A percentile compares a stretch with the other conserved stretches of the same genome.
Conservation (phyloP, 1,139 yeast species). For the Sugiyamaella castrensis region DNA sequence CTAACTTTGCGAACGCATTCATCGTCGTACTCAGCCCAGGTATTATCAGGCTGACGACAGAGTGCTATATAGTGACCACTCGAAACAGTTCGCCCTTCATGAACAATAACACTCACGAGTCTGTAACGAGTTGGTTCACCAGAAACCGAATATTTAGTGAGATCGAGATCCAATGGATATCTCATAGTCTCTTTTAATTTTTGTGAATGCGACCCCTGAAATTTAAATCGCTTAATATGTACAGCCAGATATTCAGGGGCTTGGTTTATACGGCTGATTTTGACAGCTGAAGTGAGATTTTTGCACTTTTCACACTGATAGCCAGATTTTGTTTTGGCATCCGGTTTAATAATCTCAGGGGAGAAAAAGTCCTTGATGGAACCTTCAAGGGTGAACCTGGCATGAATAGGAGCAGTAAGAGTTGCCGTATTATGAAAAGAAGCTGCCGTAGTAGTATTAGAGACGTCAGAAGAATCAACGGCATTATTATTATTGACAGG, state of each 20-base stretch:
- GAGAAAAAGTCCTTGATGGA: conserved; percentile 79
- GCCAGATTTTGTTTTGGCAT: conserved; percentile 49
- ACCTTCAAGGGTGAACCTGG: conserved; percentile 53
- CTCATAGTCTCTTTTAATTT: conserved; percentile 84
- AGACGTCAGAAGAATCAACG: not conserved
- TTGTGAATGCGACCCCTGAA: conserved; percentile 60
- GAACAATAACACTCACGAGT: conserved; percentile 82
- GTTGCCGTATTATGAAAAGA: not conserved
- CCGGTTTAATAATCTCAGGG: conserved; percentile 69
- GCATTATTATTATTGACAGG: not conserved
- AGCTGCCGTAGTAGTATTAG: not conserved
- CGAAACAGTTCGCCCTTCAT: conserved; percentile 88
- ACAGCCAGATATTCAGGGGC: conserved; percentile 87
- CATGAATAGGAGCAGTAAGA: conserved; percentile 1
- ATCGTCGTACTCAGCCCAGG: conserved; percentile 94
- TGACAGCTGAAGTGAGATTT: conserved; percentile 70
- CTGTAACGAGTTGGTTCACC: conserved; percentile 59
- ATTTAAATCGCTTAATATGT: conserved; percentile 87
- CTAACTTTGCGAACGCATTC: conserved; percentile 74
- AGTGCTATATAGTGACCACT: conserved; percentile 93
- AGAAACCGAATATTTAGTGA: conserved; percentile 55
- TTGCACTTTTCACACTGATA: conserved; percentile 89
- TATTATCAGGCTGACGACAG: conserved; percentile 77
- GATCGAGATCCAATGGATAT: conserved; percentile 73
- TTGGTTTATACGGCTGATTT: conserved; percentile 66